Percentiles rank a stretch among this genome's conserved stretches.
These are phyloP conservation scores for Exophiala bonariae DNA, from an alignment of 2,329 filamentous ascomycete species.

Conservation along the genomic window DNA sequence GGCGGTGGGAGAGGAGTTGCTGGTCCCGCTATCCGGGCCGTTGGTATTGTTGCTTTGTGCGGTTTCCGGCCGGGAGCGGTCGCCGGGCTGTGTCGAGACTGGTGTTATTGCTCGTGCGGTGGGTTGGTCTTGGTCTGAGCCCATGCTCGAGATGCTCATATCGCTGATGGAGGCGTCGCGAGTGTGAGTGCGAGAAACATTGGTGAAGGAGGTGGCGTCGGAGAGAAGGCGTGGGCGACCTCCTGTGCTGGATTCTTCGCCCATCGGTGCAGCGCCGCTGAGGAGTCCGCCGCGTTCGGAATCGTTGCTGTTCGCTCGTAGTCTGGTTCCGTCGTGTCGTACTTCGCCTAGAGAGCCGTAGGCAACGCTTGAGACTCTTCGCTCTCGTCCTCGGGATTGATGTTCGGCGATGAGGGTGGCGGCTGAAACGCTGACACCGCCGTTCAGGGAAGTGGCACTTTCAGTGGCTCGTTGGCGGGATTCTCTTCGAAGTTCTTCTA, in stretches of 20 bases:
- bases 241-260: constrained; percentile 23
- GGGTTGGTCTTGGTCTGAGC: constrained; percentile 19
- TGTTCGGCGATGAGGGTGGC: constrained; percentile 45
- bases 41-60: constrained; percentile 13
- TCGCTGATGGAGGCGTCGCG: constrained; percentile 37
- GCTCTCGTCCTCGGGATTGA: constrained; percentile 43
- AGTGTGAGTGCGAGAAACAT: constrained; percentile 31
- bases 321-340: constrained; percentile 49
- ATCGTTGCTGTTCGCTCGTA: constrained; percentile 47
- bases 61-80: constrained; percentile 7
- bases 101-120: constrained; percentile 11
- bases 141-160: constrained; percentile 31
- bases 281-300: constrained; percentile 49
- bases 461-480: constrained; percentile 53
- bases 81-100: constrained; percentile 8
- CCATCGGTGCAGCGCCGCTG: constrained; percentile 37
- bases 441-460: constrained; percentile 32
- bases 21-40: constrained; percentile 19
- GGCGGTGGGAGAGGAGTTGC: constrained; percentile 31
- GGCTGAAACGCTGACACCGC: constrained; percentile 32
- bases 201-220: constrained; percentile 20
- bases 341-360: constrained; percentile 50
- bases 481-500: constrained; percentile 63
- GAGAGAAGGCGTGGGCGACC: constrained; percentile 18
- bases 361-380: constrained; percentile 48